phyloP scores from a whole-genome alignment of 2,329 filamentous ascomycete species.

The Epichloe baconii region DNA sequence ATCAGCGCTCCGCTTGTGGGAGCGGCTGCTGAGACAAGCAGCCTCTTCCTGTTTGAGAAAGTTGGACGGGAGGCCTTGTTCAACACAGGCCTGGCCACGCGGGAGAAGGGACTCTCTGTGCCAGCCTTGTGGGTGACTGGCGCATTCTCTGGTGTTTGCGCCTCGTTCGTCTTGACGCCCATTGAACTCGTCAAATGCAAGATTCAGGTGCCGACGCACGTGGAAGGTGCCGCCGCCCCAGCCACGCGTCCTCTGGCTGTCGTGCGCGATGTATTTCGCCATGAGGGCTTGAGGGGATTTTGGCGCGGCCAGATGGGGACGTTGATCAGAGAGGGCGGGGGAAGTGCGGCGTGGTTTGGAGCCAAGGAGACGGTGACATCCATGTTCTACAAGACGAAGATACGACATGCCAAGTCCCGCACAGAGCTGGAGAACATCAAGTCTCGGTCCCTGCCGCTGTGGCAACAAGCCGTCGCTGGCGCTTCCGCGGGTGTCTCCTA shows the following conservation, averaged over 20 bases:
- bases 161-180: conserved; percentile 81
- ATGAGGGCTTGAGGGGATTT: conserved; percentile 74
- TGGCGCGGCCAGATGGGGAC: conserved; percentile 95
- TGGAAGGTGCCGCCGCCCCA: conserved; percentile 27
- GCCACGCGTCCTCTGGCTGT: conserved; percentile 54
- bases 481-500: conserved; percentile 85
- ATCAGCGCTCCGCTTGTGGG: conserved; percentile 85
- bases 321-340: conserved; percentile 84
- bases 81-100: conserved; percentile 32
- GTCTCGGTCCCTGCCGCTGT: conserved; percentile 53
- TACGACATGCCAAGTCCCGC: conserved; percentile 25
- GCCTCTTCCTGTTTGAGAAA: conserved; percentile 83
- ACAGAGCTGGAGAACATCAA: conserved; percentile 27
- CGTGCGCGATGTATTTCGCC: conserved; percentile 65
- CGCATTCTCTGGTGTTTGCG: conserved; percentile 76
- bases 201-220: conserved; percentile 63
- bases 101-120: conserved; percentile 55
- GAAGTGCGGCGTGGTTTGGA: conserved; percentile 90
- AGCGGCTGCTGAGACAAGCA: conserved; percentile 83
- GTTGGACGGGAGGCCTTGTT: conserved; percentile 56
- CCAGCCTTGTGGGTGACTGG: conserved; percentile 65
- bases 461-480: conserved; percentile 79
- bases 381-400: conserved; percentile 50
- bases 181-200: conserved; percentile 98
- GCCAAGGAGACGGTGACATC: conserved; percentile 69